A percentile compares a stretch with the other conserved stretches of the same genome.
phyloP scores from a whole-genome alignment of 805 yeast genomes.

The Ogataea zsoltii region DNA sequence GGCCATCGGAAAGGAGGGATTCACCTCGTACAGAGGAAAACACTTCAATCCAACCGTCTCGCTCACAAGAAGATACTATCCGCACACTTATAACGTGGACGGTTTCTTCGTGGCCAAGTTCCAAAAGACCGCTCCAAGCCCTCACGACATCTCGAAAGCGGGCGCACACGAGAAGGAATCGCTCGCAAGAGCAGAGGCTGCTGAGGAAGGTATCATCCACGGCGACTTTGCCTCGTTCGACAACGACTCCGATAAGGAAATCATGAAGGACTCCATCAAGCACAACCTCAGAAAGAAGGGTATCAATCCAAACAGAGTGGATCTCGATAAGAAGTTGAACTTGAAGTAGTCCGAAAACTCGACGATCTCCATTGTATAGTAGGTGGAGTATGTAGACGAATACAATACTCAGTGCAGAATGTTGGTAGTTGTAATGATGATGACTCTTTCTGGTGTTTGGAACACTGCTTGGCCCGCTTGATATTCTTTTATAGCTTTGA shows the following conservation, averaged over 20 bases:
- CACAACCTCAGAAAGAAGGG: conserved; percentile 68
- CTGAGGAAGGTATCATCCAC: conserved; percentile 75
- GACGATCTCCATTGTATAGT: not conserved
- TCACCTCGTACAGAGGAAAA: conserved; percentile 90
- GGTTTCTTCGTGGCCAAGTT: conserved; percentile 98
- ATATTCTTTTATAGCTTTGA: too few relatives aligned
- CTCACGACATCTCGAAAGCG: conserved; percentile 81
- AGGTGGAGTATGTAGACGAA: not conserved
- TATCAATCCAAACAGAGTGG: conserved; percentile 57
- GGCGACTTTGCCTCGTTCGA: conserved; percentile 86
- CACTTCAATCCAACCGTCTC: conserved; percentile 75
- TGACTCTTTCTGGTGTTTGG: too few relatives aligned
- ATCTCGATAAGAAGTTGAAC: conserved; percentile 29
- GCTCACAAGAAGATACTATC: conserved; percentile 92
- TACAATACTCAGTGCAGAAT: not conserved
- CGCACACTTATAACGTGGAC: conserved; percentile 97
- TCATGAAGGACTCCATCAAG: conserved; percentile 69
- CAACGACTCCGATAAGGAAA: conserved; percentile 68
- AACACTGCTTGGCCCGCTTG: too few relatives aligned
- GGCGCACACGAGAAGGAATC: conserved; percentile 86
- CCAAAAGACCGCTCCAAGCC: conserved; percentile 84
- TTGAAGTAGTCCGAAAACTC: conserved; percentile 7
- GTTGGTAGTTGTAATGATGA: too few relatives aligned
- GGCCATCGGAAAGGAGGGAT: conserved; percentile 94
- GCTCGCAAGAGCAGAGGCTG: conserved; percentile 75